These are phyloP conservation scores for Pseudogymnoascus sp. DNA, from an alignment of 2,329 filamentous ascomycete genomes.

Conservation along the genomic window DNA sequence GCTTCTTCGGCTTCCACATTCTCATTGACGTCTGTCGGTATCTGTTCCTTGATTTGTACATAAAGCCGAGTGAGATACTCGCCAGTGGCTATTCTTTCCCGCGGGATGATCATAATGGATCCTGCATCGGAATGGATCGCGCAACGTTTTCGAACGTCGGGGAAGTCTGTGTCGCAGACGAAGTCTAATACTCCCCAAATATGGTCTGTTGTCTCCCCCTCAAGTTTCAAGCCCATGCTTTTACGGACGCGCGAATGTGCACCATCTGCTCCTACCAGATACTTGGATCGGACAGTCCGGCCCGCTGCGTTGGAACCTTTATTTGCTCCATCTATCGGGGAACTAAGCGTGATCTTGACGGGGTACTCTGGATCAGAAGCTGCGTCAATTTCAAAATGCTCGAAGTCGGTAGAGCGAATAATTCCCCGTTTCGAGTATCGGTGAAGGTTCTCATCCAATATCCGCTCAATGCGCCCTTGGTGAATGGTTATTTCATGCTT, in stretches of 20 bases:
- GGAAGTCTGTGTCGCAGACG: conserved; percentile 38
- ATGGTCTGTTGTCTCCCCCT: conserved; percentile 52
- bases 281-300: conserved; percentile 52
- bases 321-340: conserved; percentile 31
- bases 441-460: conserved; percentile 36
- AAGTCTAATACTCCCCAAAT: conserved; percentile 54
- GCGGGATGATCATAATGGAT: conserved; percentile 55
- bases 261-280: conserved; percentile 56
- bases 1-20: conserved; percentile 26
- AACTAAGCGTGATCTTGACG: conserved; percentile 16
- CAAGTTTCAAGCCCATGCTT: conserved; percentile 47
- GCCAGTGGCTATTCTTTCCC: conserved; percentile 39
- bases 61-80: conserved; percentile 53
- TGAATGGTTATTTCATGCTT: conserved; percentile 39
- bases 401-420: conserved; percentile 44
- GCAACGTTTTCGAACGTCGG: conserved; percentile 54
- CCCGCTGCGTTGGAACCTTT: conserved; percentile 50
- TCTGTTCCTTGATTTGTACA: conserved; percentile 46
- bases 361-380: conserved; percentile 33
- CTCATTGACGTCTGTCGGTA: conserved; percentile 27
- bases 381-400: conserved; percentile 30
- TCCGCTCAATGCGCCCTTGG: conserved; percentile 40
- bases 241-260: conserved; percentile 47
- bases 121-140: conserved; percentile 50
- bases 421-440: conserved; percentile 39